phyloP scores from a whole-genome alignment of 2,329 filamentous ascomycete genomes.

The Elsinoe necatrix region DNA sequence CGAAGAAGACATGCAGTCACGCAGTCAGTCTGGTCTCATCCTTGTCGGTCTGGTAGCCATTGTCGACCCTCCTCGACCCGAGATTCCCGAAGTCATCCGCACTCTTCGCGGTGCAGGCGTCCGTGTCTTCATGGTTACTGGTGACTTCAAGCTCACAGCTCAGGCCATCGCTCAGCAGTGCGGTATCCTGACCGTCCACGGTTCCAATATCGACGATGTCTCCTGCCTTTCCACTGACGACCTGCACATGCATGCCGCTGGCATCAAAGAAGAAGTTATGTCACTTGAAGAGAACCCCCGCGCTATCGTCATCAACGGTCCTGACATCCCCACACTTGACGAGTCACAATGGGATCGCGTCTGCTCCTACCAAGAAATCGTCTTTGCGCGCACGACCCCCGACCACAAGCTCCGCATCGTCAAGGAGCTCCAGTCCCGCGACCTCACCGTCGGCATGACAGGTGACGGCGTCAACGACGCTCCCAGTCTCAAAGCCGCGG shows the following conservation, averaged over 20 bases:
- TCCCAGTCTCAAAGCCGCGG: constrained; percentile 48
- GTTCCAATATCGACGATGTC: constrained; percentile 45
- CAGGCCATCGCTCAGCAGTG: constrained; percentile 64
- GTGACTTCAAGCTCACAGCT: constrained; percentile 68
- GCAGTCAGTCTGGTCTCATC: constrained; percentile 48
- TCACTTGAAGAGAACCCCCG: constrained; percentile 20
- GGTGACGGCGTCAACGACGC: constrained; percentile 44
- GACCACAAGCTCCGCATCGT: constrained; percentile 75
- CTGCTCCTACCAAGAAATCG: constrained; percentile 59
- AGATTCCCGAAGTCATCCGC: constrained; percentile 51
- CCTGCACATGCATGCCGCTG: constrained; percentile 2
- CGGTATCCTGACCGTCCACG: constrained; percentile 55
- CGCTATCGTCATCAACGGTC: constrained; percentile 56
- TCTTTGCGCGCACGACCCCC: constrained; percentile 67
- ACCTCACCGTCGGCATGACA: constrained; percentile 49
- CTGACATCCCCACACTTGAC: constrained; percentile 57
- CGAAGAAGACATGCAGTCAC: constrained; percentile 49
- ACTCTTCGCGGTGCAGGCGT: constrained; percentile 62
- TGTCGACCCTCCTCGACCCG: constrained; percentile 51
- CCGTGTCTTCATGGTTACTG: constrained; percentile 74
- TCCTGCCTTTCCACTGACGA: constrained; percentile 39
- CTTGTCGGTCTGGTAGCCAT: constrained; percentile 52
- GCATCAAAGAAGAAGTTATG: not conserved
- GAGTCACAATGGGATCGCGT: constrained; percentile 62
- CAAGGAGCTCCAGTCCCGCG: constrained; percentile 58